Evolutionary conservation across 345 rosid genomes (phyloP).

Genomic region (Mallotus nudiflorus): DNA sequence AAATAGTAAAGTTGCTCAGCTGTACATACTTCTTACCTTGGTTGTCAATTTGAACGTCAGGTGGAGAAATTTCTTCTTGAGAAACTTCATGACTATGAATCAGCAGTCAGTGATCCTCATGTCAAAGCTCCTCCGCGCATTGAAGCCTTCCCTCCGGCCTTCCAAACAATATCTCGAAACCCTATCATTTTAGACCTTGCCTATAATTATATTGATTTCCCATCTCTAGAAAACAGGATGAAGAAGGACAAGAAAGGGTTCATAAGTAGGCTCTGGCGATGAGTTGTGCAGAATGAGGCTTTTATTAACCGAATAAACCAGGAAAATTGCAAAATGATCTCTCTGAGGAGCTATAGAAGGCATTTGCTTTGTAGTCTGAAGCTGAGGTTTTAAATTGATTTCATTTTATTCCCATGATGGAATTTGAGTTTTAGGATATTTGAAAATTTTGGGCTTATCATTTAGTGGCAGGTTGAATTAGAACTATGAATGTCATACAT

Average conservation of each 20-base stretch:
- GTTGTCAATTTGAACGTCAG: constrained; percentile 34
- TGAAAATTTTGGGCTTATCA: background rate
- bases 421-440: constrained; percentile 8
- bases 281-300: constrained; percentile 15
- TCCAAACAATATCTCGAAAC: constrained; percentile 64
- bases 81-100: constrained; percentile 78
- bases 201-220: constrained; percentile 65
- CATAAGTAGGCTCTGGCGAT: constrained; percentile 70
- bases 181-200: constrained; percentile 91
- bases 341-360: background rate
- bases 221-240: constrained; percentile 78
- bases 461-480: background rate
- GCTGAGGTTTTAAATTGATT: background rate
- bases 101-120: constrained; percentile 69
- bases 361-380: constrained; percentile 6
- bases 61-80: constrained; percentile 71
- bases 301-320: background rate
- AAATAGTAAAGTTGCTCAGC: background rate
- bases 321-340: background rate
- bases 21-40: constrained; percentile 4
- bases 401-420: background rate
- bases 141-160: constrained; percentile 84
- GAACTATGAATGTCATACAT: background rate
- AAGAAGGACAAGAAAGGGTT: constrained; percentile 77
- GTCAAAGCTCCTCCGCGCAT: constrained; percentile 60